Evolutionary conservation across 306 rosid species (phyloP).

Genomic region (Medicago truncatula): MtrunA17r5.0-ANR NC_053043.1:16644001-16644500

Average conservation of each 20-base stretch:
- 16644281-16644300: slow-evolving; percentile 68
- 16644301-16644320: slow-evolving; percentile 71
- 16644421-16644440: slow-evolving; percentile 16
- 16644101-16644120: slow-evolving; percentile 45
- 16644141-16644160: slow-evolving; percentile 71
- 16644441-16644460: slow-evolving; percentile 18
- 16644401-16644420: slow-evolving; percentile 23
- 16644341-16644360: slow-evolving; percentile 72
- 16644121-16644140: slow-evolving; percentile 56
- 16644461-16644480: slow-evolving; percentile 32
- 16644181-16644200: slow-evolving; percentile 61
- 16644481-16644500: slow-evolving; percentile 4
- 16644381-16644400: slow-evolving; percentile 34
- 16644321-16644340: slow-evolving; percentile 66
- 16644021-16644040: slow-evolving; percentile 32
- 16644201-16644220: slow-evolving; percentile 52
- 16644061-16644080: slow-evolving; percentile 7
- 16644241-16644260: slow-evolving; percentile 68
- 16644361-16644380: slow-evolving; percentile 93
- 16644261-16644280: slow-evolving; percentile 67
- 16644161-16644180: slow-evolving; percentile 67
- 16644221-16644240: slow-evolving; percentile 70
- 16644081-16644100: slow-evolving; percentile 15
- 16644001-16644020: slow-evolving; percentile 8
- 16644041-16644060: slow-evolving; percentile 22